A percentile compares a stretch with the other conserved stretches of the same genome.
Evolutionary conservation across 2,329 filamentous ascomycete species (phyloP).

Genomic region (Emydomyces testavorans): DNA sequence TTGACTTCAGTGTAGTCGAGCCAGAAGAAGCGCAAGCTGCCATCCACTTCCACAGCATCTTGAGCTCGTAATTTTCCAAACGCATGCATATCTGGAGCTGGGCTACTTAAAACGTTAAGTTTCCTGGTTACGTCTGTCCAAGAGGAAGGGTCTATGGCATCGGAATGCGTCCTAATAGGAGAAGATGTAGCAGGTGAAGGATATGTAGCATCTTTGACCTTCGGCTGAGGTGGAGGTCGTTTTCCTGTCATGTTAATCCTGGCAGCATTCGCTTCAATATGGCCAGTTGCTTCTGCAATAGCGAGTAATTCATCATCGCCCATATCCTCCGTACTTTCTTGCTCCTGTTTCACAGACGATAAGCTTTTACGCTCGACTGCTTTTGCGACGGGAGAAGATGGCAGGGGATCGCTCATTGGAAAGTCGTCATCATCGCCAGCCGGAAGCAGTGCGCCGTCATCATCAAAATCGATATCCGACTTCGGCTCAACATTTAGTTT

Average conservation of each 20-base stretch:
- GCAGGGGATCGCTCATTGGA: conserved; percentile 75
- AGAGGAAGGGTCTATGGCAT: conserved; percentile 62
- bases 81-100: conserved; percentile 47
- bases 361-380: conserved; percentile 59
- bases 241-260: conserved; percentile 79
- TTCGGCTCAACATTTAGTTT: conserved; percentile 8
- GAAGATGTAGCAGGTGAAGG: conserved; percentile 68
- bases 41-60: conserved; percentile 86
- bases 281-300: conserved; percentile 62
- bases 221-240: conserved; percentile 54
- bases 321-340: conserved; percentile 45
- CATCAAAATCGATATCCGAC: conserved; percentile 37
- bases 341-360: conserved; percentile 38
- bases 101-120: conserved; percentile 72
- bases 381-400: conserved; percentile 76
- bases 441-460: conserved; percentile 28
- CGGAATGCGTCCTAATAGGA: conserved; percentile 49
- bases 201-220: conserved; percentile 55
- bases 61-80: conserved; percentile 73
- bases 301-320: conserved; percentile 78
- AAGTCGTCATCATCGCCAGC: conserved; percentile 58
- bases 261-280: conserved; percentile 48
- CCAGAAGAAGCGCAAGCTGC: conserved; percentile 91
- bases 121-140: conserved; percentile 83
- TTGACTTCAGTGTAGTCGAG: conserved; percentile 89